A percentile compares a stretch with the other conserved stretches of the same genome.
Conservation (phyloP, 306 rosid species). For the Cucumis melo region DNA sequence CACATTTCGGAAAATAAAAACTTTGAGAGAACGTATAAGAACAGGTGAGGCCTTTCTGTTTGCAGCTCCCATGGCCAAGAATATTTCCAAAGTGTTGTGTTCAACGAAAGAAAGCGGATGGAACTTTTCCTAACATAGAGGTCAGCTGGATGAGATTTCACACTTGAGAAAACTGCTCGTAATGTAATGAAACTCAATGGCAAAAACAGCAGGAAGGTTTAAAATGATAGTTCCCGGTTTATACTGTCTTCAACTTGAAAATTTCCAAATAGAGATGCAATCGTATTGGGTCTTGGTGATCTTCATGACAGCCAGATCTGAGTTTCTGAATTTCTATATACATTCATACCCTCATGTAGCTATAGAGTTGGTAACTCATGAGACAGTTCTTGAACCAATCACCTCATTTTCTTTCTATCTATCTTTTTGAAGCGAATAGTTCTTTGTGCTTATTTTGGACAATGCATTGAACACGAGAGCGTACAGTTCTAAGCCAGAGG, state of each 20-base stretch:
- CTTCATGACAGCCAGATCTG: background rate
- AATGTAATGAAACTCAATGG: background rate
- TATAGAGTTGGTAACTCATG: background rate
- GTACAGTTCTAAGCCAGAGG: background rate
- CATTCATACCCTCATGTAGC: background rate
- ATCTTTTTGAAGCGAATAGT: background rate
- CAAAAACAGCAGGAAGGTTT: background rate
- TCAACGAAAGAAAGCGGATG: background rate
- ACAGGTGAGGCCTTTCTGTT: background rate
- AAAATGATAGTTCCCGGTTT: background rate
- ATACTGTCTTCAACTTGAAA: background rate
- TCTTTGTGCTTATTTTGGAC: background rate
- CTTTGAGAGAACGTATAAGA: background rate
- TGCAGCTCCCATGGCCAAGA: background rate
- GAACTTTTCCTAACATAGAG: background rate
- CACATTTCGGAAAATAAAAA: background rate
- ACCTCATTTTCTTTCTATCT: background rate
- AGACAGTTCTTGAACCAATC: background rate
- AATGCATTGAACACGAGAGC: background rate
- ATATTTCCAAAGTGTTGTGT: background rate
- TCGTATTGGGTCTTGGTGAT: background rate
- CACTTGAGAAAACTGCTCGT: background rate
- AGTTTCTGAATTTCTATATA: background rate
- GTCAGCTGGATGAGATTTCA: background rate
- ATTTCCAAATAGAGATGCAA: background rate